Percentiles rank a stretch among this genome's conserved stretches.
phyloP scores from a whole-genome alignment of 805 yeast genomes.

The Candida piceae region DNA sequence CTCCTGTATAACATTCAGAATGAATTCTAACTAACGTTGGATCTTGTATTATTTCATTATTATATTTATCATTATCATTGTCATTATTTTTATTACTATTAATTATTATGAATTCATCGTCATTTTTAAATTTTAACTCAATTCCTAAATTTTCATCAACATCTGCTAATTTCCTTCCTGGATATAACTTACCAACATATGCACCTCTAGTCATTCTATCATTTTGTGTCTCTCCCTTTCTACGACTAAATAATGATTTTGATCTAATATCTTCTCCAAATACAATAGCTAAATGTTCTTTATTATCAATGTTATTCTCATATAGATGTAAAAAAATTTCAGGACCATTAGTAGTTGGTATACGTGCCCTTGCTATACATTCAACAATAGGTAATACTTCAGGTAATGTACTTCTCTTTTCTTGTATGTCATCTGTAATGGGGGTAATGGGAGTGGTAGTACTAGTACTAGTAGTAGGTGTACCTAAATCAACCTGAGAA shows the following conservation, averaged over 20 bases:
- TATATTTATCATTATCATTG: conserved; percentile 32
- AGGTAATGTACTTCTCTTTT: conserved; percentile 40
- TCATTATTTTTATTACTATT: conserved; percentile 20
- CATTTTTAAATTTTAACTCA: conserved; percentile 35
- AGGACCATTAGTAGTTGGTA: conserved; percentile 93
- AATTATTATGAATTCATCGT: conserved; percentile 1
- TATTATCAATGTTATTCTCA: conserved; percentile 77
- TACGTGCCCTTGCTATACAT: conserved; percentile 91
- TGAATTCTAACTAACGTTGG: conserved; percentile 82
- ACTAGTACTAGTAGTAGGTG: not conserved
- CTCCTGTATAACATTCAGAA: conserved; percentile 98
- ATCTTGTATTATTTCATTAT: conserved; percentile 17
- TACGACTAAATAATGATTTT: conserved; percentile 54
- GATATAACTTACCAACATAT: conserved; percentile 81
- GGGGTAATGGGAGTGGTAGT: too few species aligned
- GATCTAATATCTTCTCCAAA: conserved; percentile 91
- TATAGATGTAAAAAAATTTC: conserved; percentile 91
- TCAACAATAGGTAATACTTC: conserved; percentile 65
- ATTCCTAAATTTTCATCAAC: conserved; percentile 41
- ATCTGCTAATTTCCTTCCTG: conserved; percentile 77
- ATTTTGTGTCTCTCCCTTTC: conserved; percentile 73
- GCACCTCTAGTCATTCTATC: conserved; percentile 99
- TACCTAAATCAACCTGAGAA: not conserved
- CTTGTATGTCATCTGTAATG: too few species aligned
- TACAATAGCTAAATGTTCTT: conserved; percentile 95